Evolutionary conservation across 1,284 basidiomycete species (phyloP), one percentile per base, ranked within the genome.

Genomic region (Phellopilus nigrolimitatus): DNA sequence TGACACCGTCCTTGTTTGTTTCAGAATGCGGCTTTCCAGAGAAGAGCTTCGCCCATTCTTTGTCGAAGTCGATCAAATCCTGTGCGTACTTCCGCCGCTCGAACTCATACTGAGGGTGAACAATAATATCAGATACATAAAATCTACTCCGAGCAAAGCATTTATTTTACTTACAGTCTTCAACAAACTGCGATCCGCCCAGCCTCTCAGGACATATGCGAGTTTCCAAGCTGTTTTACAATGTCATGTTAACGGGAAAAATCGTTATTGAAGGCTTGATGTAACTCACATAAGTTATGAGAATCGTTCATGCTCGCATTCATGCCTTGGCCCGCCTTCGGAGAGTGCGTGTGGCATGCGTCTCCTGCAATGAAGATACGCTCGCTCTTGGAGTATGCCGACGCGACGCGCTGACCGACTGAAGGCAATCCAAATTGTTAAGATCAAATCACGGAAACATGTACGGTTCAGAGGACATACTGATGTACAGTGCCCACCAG

Each of bases 271-370:
- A 4, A 17, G 8, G 13, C 10, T 38, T 27, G 12, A 36, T 9
- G 25, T 5, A 17, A 60, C 57, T 61, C 43, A 80, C 82, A 75
- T 10, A 91, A 73, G 60, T 91, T 91, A 58, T 88, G 88, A 6
- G 83, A 79, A 62, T 92, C 89, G 55, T 84, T 87, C 86, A 91
- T 90, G 59, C 85, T 86, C 1, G 82, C 82, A 55, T 88, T 88
- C 84, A 86, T 86, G 3, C 84, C 84, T 61, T 84, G 74, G 74
- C 85, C 79, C 71, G 79, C 67, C 71, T 83, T 92, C 0, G 89
- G 89, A 0, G 87, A 90, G 66, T 92, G 90, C 0, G 90, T 92
- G 61, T 92, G 90, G 59, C 82, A 89, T 1, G 84, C 84, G 66
- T 89, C 86, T 1, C 88, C 88, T 1, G 82, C 86, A 55, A 91